A percentile compares a stretch with the other conserved stretches of the same genome.
phyloP scores from a whole-genome alignment of 2,329 filamentous ascomycete species.

The Aspergillus piperis region DNA sequence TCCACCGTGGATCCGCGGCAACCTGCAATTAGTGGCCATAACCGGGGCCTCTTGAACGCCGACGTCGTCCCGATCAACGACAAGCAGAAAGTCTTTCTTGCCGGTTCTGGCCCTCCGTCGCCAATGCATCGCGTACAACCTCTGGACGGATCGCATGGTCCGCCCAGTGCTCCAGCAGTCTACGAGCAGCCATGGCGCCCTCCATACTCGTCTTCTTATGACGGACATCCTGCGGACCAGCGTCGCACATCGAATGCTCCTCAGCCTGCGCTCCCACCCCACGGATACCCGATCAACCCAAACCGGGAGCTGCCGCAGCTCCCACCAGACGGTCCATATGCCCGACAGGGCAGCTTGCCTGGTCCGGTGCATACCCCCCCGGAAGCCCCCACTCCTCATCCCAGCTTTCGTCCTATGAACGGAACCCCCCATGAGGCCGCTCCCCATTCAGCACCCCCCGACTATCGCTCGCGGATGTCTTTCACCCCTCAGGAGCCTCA shows the following conservation, averaged over 20 bases:
- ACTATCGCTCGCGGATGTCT: conserved; percentile 36
- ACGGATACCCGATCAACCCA: conserved; percentile 33
- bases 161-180: conserved; percentile 28
- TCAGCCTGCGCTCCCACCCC: conserved; percentile 31
- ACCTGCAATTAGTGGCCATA: conserved; percentile 20
- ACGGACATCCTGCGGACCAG: conserved; percentile 30
- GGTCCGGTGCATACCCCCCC: conserved; percentile 31
- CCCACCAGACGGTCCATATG: conserved; percentile 36
- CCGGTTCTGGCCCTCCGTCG: conserved; percentile 25
- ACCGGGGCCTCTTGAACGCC: conserved; percentile 25
- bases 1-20: conserved; percentile 22
- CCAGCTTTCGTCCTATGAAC: conserved; percentile 37
- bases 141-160: conserved; percentile 31
- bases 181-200: conserved; percentile 38
- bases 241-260: conserved; percentile 33
- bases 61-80: conserved; percentile 31
- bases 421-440: conserved; percentile 34
- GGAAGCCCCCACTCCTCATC: conserved; percentile 30
- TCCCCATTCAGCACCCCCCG: conserved; percentile 35
- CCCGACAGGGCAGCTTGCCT: conserved; percentile 34
- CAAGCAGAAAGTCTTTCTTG: conserved; percentile 26
- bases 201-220: conserved; percentile 31
- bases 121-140: conserved; percentile 36
- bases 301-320: conserved; percentile 39
- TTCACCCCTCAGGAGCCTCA: conserved; percentile 34